Evolutionary conservation across 108 stramenopile species (phyloP), one percentile per base, ranked within the genome.

Genomic region (Cyclotella choctawhatcheeana): DNA sequence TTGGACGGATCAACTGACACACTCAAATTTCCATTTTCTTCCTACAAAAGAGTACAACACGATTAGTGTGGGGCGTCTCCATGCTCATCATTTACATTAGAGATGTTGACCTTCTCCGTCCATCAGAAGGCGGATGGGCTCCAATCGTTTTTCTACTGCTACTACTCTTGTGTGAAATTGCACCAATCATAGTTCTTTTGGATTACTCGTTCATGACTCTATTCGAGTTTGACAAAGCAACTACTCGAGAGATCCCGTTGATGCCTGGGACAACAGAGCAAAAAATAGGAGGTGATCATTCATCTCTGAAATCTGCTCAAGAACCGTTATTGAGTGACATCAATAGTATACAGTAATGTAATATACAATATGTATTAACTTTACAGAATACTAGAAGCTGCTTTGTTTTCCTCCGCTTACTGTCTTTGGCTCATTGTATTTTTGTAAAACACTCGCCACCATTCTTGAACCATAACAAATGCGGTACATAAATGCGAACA

Each of bases 111-210:
- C 52, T 86, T 13, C 40, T 90, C 4, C 81, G 81, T 30, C 80
- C 87, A 25, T 67, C 80, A 13, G 25, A 81, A 54, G 78, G 76
- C 24, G 81, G 84, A 10, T 88, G 84, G 86, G 85, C 84, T n/a
- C 85, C 85, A 51, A 31, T 88, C 37, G 44, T 86, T 1, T 63
- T 88, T 2, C 51, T 88, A 3, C 34, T 90, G 34, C 67, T 90
- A 21, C 84, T 90, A 47, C 55, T 90, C 22, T 69, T 77, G 1
- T 90, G 86, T 53, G 89, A 90, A 72, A 86, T 90, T 10, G 68
- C 83, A 26, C 89, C 89, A 43, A 86, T 90, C 26, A 73, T 90
- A 67, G 66, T 74, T 0, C 68, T 85, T 68, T 69, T 88, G 81
- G 89, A 90, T 70, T 88, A 88, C 64, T 74, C 77, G 43, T 89